Evolutionary conservation across 2,329 filamentous ascomycete species (phyloP).

Genomic region (Cercospora beticola): DNA sequence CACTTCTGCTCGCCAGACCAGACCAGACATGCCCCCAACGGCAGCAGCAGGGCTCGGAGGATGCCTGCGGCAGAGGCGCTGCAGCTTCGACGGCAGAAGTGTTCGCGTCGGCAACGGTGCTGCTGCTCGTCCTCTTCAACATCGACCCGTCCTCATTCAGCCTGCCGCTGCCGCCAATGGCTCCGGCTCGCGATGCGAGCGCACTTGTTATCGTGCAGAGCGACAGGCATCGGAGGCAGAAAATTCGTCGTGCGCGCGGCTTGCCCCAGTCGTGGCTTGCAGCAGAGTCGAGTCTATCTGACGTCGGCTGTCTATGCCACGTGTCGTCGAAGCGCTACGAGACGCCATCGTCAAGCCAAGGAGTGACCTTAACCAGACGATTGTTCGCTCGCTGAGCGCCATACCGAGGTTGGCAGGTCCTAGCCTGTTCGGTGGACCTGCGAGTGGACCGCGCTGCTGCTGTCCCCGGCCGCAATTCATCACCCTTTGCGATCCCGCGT

Average conservation of each 20-base stretch:
- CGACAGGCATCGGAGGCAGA: not conserved
- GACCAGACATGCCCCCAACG: constrained; percentile 16
- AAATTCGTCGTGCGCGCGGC: not conserved
- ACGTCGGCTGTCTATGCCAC: constrained; percentile 16
- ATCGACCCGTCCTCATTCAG: not conserved
- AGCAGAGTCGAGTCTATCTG: constrained; percentile 3
- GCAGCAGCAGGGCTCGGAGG: constrained; percentile 1
- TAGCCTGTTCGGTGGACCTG: not conserved
- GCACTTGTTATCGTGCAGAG: not conserved
- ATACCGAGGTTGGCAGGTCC: constrained; percentile 15
- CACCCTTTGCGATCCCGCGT: constrained; percentile 12
- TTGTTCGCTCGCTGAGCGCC: not conserved
- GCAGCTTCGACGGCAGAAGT: constrained; percentile 8
- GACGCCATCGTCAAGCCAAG: constrained; percentile 10
- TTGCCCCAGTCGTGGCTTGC: constrained; percentile 2
- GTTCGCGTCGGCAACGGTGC: not conserved
- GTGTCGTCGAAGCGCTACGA: constrained; percentile 8
- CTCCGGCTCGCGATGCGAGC: not conserved
- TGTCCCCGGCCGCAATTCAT: not conserved
- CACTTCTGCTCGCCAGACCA: constrained; percentile 6
- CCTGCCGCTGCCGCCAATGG: not conserved
- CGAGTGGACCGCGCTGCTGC: constrained; percentile 3
- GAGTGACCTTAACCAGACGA: not conserved
- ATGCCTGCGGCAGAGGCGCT: not conserved
- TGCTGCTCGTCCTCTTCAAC: not conserved